Evolutionary conservation across 495 filamentous ascomycete genomes (phyloP), one percentile per base, ranked within the genome.

Genomic region (Niebla homalea): DNA sequence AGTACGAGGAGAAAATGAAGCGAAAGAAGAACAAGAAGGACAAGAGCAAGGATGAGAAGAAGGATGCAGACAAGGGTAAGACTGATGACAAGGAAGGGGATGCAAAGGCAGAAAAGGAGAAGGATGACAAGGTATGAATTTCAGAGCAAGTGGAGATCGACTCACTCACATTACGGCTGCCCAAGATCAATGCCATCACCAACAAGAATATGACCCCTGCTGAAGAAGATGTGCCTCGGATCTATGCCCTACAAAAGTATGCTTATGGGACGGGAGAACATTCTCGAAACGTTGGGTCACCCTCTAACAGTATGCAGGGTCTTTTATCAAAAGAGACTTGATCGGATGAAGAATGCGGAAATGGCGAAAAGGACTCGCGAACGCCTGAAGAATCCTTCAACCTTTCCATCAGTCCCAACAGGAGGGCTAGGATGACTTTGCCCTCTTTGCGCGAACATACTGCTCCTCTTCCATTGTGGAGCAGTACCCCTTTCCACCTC

Each of bases 171-270:
- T 58, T 42, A 57, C 21, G 16, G 6, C 15, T 12, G 21, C 16
- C 10, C 41, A 50, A 61, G 58, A 58, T 58, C 44, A 58, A 61
- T 18, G 53, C 58, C 12, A 46, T 61, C 48, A 52, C 50, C 11
- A 46, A 49, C 18, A 63, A 63, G 54, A 67, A 68, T 36, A 56
- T 54, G 43, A 32, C 52, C n/a, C 57, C 66, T 44, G 38, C 59
- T 20, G 32, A 61, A 18, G 69, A 74, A 55, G 63, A 70, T 51
- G 66, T 63, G 56, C 87, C 88, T 42, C 74, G 92, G 48, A 71
- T 95, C 29, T 98, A 93, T 67, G 75, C 83, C 52, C 68, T 98
- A 56, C 85, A 93, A 56, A 89, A 83, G 87, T 93, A 70, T 36
- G 56, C 52, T 43, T 26, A 36, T 52, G 15, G 23, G 16, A 26